These are phyloP conservation scores for Tolypocladium sp. DNA, from an alignment of 2,329 filamentous ascomycete genomes.

Conservation along the genomic window DNA sequence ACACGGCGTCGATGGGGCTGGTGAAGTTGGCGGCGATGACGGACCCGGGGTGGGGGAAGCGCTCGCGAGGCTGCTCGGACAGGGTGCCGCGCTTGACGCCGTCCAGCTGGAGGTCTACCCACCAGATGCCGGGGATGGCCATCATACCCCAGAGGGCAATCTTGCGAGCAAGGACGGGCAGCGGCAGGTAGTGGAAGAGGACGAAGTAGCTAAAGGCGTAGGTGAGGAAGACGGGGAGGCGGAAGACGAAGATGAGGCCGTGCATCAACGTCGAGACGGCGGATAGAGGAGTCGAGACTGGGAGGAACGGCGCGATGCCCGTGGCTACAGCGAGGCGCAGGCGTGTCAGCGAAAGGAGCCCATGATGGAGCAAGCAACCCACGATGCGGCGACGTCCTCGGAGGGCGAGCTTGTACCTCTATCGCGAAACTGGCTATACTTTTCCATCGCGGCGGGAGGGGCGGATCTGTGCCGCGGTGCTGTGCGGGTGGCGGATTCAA, in stretches of 20 bases:
- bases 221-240: slow-evolving; percentile 67
- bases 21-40: slow-evolving; percentile 89
- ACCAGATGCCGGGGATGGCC: slow-evolving; percentile 88
- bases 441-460: slow-evolving; percentile 59
- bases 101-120: slow-evolving; percentile 97
- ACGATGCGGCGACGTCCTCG: neutral
- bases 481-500: neutral
- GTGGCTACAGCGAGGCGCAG: slow-evolving; percentile 51
- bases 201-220: slow-evolving; percentile 66
- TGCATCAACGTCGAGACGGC: slow-evolving; percentile 56
- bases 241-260: slow-evolving; percentile 66
- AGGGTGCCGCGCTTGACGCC: slow-evolving; percentile 88
- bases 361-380: neutral
- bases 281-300: slow-evolving; percentile 58
- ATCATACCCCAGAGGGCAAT: slow-evolving; percentile 80
- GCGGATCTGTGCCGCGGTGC: neutral
- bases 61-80: slow-evolving; percentile 60
- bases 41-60: slow-evolving; percentile 69
- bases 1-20: slow-evolving; percentile 85
- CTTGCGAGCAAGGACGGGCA: slow-evolving; percentile 59
- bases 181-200: slow-evolving; percentile 72
- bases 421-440: slow-evolving; percentile 88
- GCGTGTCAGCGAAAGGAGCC: neutral
- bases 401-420: slow-evolving; percentile 51
- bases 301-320: slow-evolving; percentile 92